Base-by-base conservation (phyloP, 352 stramenopile species). In the Globisporangium mamillatum region DNA sequence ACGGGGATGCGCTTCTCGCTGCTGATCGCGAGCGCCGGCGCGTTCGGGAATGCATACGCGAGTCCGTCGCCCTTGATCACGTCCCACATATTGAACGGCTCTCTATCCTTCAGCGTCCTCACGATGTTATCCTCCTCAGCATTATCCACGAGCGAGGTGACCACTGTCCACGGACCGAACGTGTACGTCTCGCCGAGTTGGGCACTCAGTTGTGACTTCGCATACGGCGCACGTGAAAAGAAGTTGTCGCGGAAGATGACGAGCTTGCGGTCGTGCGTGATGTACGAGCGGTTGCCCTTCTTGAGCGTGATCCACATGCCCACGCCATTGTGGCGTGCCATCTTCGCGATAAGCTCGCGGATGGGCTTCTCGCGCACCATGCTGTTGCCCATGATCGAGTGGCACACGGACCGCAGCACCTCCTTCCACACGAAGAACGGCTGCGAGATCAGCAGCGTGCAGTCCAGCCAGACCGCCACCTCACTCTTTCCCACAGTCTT, bases 391-490 rank as follows among this genome's bases (percentile, higher is more conserved):
- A 95, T 89, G 64, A 86, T 71, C 6, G 74, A 76, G 73, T 95
- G 89, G 68, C 89, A 95, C 16, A 96, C 74, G 9, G 86, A 77
- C 22, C 86, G 87, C 44, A 96, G 80, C n/a, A 94, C 80, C 68
- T 94, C 82, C 65, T 94, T 95, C 87, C 89, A 96, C 57, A 96
- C 77, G 63, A 96, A 94, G 27, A 93, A 91, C 7, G 86, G 84
- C 63, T 94, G 86, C 32, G 75, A 48, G 3, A 56, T 34, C 4
- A 94, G 72, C 22, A 81, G 67, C n/a, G 74, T 68, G 56, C 80
- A 88, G 74, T 92, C 76, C 24, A 93, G 61, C 84, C 83, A 93
- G 58, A 95, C 85, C 0, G 85, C 87, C 12, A 85, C 78, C 58
- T 86, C 67, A n/a, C 77, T 90, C 38, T 75, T 70, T 57, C 73